Conservation (phyloP, 805 yeast species). For the Nakazawaea wickerhamii region DNA sequence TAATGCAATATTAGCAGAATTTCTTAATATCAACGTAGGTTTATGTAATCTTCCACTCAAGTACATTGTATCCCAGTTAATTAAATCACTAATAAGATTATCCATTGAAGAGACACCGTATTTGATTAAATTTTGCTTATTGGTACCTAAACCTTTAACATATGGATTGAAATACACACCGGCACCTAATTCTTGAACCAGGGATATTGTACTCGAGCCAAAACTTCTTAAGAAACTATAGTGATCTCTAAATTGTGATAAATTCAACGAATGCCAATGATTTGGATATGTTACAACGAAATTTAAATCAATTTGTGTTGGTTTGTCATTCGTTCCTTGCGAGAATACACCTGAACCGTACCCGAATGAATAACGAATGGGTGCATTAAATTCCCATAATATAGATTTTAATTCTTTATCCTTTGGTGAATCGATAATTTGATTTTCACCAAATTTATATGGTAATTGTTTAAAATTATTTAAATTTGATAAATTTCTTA, state of each 20-base stretch:
- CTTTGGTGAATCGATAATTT: conserved; percentile 42
- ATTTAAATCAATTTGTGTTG: conserved; percentile 73
- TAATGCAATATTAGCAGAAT: conserved; percentile 55
- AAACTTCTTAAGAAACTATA: conserved; percentile 63
- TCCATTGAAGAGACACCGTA: conserved; percentile 79
- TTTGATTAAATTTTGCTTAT: conserved; percentile 43
- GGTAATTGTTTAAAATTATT: conserved; percentile 42
- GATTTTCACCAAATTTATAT: conserved; percentile 54
- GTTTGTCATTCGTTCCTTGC: conserved; percentile 47
- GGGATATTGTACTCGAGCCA: conserved; percentile 54
- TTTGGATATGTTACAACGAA: conserved; percentile 71
- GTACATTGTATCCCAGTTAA: conserved; percentile 83
- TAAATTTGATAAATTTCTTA: conserved; percentile 25
- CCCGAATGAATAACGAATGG: conserved; percentile 78
- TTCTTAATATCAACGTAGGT: conserved; percentile 75
- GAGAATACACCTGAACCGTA: conserved; percentile 92
- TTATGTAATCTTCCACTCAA: conserved; percentile 92
- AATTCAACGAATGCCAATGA: conserved; percentile 73
- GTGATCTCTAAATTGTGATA: conserved; percentile 63
- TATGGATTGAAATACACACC: conserved; percentile 95
- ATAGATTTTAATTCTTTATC: conserved; percentile 43
- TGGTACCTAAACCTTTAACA: conserved; percentile 52
- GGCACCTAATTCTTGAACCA: conserved; percentile 68
- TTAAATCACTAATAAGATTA: conserved; percentile 58
- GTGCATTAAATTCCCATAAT: conserved; percentile 58